phyloP scores from a whole-genome alignment of 805 yeast species.

The Teunomyces cretensis region DNA sequence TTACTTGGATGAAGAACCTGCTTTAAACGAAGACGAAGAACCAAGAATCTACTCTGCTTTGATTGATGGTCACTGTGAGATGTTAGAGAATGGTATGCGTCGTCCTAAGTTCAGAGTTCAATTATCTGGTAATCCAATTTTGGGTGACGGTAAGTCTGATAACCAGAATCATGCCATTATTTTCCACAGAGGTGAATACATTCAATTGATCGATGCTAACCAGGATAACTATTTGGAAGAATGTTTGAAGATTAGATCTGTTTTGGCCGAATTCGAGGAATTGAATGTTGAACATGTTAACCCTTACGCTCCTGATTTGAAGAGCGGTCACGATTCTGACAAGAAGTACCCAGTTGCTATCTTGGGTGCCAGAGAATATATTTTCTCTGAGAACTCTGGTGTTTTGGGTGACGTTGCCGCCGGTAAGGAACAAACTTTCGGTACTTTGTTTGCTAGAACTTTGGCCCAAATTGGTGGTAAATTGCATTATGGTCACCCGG shows the following conservation, averaged over 20 bases:
- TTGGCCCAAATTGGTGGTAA: conserved; percentile 84
- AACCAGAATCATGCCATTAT: conserved; percentile 80
- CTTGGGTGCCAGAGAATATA: conserved; percentile 85
- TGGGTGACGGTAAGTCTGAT: conserved; percentile 89
- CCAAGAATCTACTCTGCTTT: conserved; percentile 72
- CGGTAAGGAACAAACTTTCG: conserved; percentile 87
- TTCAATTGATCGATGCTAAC: conserved; percentile 82
- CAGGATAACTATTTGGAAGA: conserved; percentile 86
- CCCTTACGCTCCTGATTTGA: conserved; percentile 77
- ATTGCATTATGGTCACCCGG: conserved; percentile 87
- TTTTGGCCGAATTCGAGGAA: conserved; percentile 82
- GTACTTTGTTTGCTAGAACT: conserved; percentile 81
- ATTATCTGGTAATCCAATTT: conserved; percentile 79
- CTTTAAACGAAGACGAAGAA: conserved; percentile 66
- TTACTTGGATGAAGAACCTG: conserved; percentile 90
- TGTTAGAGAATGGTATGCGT: conserved; percentile 57
- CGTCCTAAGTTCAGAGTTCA: conserved; percentile 75
- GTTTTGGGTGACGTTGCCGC: conserved; percentile 88
- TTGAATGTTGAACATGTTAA: conserved; percentile 71
- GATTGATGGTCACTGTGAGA: conserved; percentile 78
- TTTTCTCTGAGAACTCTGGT: conserved; percentile 84
- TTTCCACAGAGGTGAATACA: conserved; percentile 81
- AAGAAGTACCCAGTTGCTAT: conserved; percentile 70
- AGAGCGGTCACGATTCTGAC: conserved; percentile 49
- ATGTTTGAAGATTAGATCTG: conserved; percentile 78